These are phyloP conservation scores for Xylaria sp. DNA, from an alignment of 2,329 filamentous ascomycete species.

Conservation along the genomic window DNA sequence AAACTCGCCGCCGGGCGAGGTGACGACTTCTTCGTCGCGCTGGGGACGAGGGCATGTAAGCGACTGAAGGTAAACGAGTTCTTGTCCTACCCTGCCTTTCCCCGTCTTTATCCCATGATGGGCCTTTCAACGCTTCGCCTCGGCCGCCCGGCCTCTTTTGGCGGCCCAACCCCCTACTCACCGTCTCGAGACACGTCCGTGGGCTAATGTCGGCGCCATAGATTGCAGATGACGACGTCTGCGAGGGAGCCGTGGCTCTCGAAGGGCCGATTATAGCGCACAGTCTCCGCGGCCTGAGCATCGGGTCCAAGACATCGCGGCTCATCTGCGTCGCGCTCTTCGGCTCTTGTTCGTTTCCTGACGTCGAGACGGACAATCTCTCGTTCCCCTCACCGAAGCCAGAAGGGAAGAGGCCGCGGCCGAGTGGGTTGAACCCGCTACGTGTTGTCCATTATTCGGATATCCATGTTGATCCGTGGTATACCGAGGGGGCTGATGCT, in stretches of 20 bases:
- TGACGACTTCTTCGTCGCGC: slow-evolving; percentile 44
- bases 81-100: background rate
- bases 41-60: slow-evolving; percentile 45
- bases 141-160: background rate
- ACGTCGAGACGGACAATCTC: slow-evolving; percentile 56
- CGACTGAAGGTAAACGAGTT: slow-evolving; percentile 38
- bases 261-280: slow-evolving; percentile 66
- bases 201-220: slow-evolving; percentile 43
- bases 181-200: background rate
- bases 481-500: slow-evolving; percentile 63
- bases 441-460: slow-evolving; percentile 70
- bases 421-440: slow-evolving; percentile 60
- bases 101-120: background rate
- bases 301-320: slow-evolving; percentile 62
- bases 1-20: slow-evolving; percentile 44
- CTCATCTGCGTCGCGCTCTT: slow-evolving; percentile 64
- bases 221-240: slow-evolving; percentile 66
- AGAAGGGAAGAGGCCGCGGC: slow-evolving; percentile 49
- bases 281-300: slow-evolving; percentile 54
- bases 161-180: background rate
- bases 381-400: slow-evolving; percentile 58
- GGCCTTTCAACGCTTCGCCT: background rate
- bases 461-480: slow-evolving; percentile 67
- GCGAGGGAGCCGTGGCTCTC: slow-evolving; percentile 60
- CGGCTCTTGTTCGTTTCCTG: slow-evolving; percentile 64